Evolutionary conservation across 306 rosid species (phyloP).

Genomic region (Vachellia collinsii): DNA sequence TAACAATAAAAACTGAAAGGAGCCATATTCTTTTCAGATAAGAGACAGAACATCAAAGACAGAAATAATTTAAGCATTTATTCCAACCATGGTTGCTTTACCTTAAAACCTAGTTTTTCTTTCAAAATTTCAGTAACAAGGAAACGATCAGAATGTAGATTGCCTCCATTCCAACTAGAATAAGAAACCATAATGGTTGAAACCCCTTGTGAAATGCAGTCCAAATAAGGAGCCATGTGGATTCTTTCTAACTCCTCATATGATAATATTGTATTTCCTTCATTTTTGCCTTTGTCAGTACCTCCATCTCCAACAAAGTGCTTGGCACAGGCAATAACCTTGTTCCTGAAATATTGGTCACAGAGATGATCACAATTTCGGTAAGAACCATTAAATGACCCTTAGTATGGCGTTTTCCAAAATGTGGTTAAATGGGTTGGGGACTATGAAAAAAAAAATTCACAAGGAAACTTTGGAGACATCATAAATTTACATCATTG

Average conservation of each 20-base stretch:
- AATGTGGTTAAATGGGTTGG: not conserved
- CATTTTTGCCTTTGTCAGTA: constrained; percentile 76
- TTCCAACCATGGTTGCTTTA: constrained; percentile 28
- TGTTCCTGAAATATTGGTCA: constrained; percentile 60
- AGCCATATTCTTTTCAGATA: not conserved
- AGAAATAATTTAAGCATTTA: constrained; percentile 1
- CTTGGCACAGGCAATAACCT: constrained; percentile 89
- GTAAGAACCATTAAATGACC: not conserved
- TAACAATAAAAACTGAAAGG: not conserved
- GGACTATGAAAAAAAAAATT: not conserved
- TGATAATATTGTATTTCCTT: constrained; percentile 71
- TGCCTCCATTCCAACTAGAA: constrained; percentile 84
- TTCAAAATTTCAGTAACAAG: constrained; percentile 78
- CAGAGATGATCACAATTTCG: not conserved
- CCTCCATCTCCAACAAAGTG: constrained; percentile 98
- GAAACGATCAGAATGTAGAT: constrained; percentile 65
- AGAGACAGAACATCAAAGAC: not conserved
- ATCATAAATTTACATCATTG: not conserved
- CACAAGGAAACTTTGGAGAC: not conserved
- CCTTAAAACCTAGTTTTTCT: constrained; percentile 83
- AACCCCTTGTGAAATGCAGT: constrained; percentile 85
- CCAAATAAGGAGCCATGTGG: constrained; percentile 86
- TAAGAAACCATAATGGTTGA: constrained; percentile 87
- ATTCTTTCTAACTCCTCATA: constrained; percentile 78
- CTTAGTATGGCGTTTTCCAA: not conserved